These are phyloP conservation scores for Penicillium pulvis DNA, from an alignment of 495 filamentous ascomycete genomes.

Conservation along the genomic window DNA sequence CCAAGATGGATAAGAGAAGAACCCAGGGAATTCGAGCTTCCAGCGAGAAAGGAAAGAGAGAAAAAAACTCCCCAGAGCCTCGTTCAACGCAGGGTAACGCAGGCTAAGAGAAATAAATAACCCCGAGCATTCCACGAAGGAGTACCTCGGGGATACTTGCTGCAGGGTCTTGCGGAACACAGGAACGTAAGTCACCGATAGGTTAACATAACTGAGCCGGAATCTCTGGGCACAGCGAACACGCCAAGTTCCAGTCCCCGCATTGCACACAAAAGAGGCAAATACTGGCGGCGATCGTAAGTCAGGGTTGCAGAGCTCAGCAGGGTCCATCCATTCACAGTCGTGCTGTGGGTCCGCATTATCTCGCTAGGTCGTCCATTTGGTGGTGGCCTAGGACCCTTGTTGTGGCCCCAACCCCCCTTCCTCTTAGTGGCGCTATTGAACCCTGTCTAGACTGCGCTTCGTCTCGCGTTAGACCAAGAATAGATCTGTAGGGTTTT, in stretches of 20 bases:
- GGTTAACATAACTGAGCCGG: background rate
- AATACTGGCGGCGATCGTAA: slow-evolving; percentile 20
- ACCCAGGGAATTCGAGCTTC: slow-evolving; percentile 4
- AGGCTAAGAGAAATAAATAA: slow-evolving; percentile 1
- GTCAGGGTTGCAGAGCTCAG: slow-evolving; percentile 22
- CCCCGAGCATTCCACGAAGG: slow-evolving; percentile 8
- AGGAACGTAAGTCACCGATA: slow-evolving; percentile 7
- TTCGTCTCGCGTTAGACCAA: background rate
- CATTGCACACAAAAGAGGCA: slow-evolving; percentile 18
- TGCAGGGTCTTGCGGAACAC: background rate
- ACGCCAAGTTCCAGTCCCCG: slow-evolving; percentile 22
- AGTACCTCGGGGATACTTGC: slow-evolving; percentile 12
- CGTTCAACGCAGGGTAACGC: background rate
- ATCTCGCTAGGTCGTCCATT: background rate
- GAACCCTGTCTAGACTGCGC: slow-evolving; percentile 8
- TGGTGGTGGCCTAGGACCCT: slow-evolving; percentile 11
- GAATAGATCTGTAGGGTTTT: background rate
- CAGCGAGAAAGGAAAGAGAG: background rate
- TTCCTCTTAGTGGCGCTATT: slow-evolving; percentile 13
- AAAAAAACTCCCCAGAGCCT: background rate
- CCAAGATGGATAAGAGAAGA: slow-evolving; percentile 6
- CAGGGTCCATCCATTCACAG: slow-evolving; percentile 23
- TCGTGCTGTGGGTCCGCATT: background rate
- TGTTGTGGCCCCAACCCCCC: slow-evolving; percentile 9
- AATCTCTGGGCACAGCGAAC: slow-evolving; percentile 1